Conservation (phyloP, 805 yeast genomes). For the Yamadazyma laniorum region DNA sequence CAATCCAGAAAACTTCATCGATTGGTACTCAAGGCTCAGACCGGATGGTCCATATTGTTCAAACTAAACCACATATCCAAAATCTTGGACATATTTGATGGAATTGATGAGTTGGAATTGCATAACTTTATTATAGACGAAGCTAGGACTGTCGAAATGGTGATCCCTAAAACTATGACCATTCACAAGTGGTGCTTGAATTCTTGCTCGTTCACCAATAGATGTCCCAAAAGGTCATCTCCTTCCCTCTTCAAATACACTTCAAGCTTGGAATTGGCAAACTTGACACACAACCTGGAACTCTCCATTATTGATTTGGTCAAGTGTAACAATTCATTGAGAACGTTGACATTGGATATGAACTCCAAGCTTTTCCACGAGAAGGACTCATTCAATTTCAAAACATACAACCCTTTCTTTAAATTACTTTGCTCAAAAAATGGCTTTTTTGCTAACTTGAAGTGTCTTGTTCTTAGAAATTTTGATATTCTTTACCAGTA, state of each 20-base stretch:
- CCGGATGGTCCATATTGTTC: conserved; percentile 54
- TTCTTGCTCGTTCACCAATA: conserved; percentile 21
- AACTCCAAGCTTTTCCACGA: conserved; percentile 45
- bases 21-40: conserved; percentile 41
- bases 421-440: conserved; percentile 33
- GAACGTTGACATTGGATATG: conserved; percentile 46
- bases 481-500: conserved; percentile 21
- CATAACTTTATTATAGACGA: conserved; percentile 51
- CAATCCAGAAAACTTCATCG: conserved; percentile 25
- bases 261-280: conserved; percentile 32
- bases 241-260: conserved; percentile 43
- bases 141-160: conserved; percentile 16
- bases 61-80: conserved; percentile 43
- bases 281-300: conserved; percentile 44
- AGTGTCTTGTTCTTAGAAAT: conserved; percentile 26
- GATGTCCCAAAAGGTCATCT: conserved; percentile 15
- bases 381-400: conserved; percentile 28
- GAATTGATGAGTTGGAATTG: conserved; percentile 42
- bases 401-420: conserved; percentile 28
- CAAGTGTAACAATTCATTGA: conserved; percentile 33
- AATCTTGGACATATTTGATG: conserved; percentile 39
- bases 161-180: conserved; percentile 21
- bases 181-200: conserved; percentile 15
- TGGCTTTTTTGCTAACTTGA: conserved; percentile 29
- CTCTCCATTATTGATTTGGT: conserved; percentile 49